Evolutionary conservation across 179 eudicot species (phyloP).

Genomic region (Corrigiola litoralis): DNA sequence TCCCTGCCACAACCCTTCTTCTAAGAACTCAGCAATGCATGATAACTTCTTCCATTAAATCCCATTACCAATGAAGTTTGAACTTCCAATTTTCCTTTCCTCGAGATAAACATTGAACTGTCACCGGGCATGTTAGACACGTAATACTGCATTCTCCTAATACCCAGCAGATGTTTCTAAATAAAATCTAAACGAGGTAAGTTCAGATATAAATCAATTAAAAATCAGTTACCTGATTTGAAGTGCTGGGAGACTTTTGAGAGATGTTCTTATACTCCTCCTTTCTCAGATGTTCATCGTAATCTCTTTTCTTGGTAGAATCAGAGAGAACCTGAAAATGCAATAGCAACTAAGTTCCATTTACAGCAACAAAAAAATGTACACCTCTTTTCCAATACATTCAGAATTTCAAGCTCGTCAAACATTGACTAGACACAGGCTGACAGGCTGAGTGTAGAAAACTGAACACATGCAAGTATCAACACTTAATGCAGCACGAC

Average conservation of each 20-base stretch:
- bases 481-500: not conserved
- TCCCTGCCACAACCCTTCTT: not conserved
- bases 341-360: not conserved
- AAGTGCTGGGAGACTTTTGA: slow-evolving; percentile 67
- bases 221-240: slow-evolving; percentile 59
- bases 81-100: too few relatives aligned
- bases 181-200: not conserved
- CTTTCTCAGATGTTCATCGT: slow-evolving; percentile 87
- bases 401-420: not conserved
- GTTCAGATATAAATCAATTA: too few relatives aligned
- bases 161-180: not conserved
- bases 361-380: not conserved
- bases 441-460: too few relatives aligned
- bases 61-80: too few relatives aligned
- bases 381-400: slow-evolving; percentile 1
- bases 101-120: not conserved
- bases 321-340: slow-evolving; percentile 78
- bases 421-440: too few relatives aligned
- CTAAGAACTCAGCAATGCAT: too few relatives aligned
- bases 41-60: too few relatives aligned
- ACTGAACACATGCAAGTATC: too few relatives aligned
- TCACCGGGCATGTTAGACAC: not conserved
- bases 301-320: slow-evolving; percentile 79
- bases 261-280: slow-evolving; percentile 64
- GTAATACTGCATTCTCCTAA: not conserved